Conservation (phyloP, 257 asterid species). For the Scutellaria galericulata region DNA sequence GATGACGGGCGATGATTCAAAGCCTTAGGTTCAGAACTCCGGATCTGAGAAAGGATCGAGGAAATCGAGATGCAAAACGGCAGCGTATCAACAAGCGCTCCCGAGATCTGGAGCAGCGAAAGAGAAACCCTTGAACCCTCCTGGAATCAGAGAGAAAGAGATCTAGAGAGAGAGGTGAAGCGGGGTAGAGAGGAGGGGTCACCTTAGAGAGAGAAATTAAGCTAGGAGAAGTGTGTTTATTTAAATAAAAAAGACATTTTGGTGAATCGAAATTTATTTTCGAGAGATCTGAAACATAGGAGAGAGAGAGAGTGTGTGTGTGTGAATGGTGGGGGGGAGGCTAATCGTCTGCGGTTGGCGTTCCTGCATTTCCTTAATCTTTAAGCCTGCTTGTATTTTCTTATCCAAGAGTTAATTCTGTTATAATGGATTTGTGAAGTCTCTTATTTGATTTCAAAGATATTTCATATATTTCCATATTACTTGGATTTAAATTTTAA, state of each 20-base stretch:
- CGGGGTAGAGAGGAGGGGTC: slow-evolving; percentile 33
- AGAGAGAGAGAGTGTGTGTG: slow-evolving; percentile 18
- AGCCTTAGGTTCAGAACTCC: slow-evolving; percentile 51
- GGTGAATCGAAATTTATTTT: slow-evolving; percentile 35
- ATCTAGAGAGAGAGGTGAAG: slow-evolving; percentile 37
- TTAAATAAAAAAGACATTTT: slow-evolving; percentile 29
- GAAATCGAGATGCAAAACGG: slow-evolving; percentile 30
- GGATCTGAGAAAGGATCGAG: slow-evolving; percentile 58
- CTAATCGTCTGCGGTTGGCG: slow-evolving; percentile 35
- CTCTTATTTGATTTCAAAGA: too few species aligned
- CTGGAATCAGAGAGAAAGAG: slow-evolving; percentile 37
- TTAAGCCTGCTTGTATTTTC: neutral
- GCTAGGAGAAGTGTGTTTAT: slow-evolving; percentile 27
- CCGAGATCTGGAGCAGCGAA: slow-evolving; percentile 55
- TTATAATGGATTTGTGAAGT: too few species aligned
- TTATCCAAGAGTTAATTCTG: too few species aligned
- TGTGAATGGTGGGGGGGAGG: slow-evolving; percentile 23
- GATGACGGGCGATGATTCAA: slow-evolving; percentile 58
- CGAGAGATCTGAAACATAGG: slow-evolving; percentile 41
- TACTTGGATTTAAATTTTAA: too few species aligned
- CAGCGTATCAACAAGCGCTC: slow-evolving; percentile 35
- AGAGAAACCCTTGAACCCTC: slow-evolving; percentile 59
- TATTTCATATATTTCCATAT: too few species aligned
- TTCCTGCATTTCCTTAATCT: slow-evolving; percentile 33
- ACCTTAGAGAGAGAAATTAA: slow-evolving; percentile 33